These are phyloP conservation scores for Fusarium sp. DNA, from an alignment of 2,329 filamentous ascomycete species.

Conservation along the genomic window DNA sequence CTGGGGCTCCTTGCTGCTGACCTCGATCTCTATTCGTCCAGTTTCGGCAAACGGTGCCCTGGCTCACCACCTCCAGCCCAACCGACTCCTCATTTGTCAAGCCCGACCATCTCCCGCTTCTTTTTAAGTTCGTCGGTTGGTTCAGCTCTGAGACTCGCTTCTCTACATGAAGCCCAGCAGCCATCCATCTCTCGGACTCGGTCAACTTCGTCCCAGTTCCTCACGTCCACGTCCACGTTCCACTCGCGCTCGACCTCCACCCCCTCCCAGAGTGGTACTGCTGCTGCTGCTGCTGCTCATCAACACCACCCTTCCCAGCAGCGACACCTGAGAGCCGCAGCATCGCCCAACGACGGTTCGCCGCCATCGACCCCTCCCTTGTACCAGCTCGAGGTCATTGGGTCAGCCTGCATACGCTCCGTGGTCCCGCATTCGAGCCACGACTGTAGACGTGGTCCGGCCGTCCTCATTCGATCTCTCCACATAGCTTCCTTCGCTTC, in stretches of 20 bases:
- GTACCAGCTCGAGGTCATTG: constrained; percentile 49
- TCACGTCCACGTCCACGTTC: constrained; percentile 37
- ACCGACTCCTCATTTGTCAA: constrained; percentile 37
- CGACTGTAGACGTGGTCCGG: constrained; percentile 51
- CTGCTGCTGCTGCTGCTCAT: constrained; percentile 38
- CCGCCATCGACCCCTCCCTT: constrained; percentile 44
- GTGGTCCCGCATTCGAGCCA: constrained; percentile 55
- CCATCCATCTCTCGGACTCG: constrained; percentile 25
- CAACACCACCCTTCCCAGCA: constrained; percentile 44
- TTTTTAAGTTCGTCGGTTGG: constrained; percentile 33
- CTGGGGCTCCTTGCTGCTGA: constrained; percentile 28
- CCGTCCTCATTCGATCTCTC: constrained; percentile 51
- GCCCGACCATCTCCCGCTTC: constrained; percentile 31
- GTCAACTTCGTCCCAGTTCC: constrained; percentile 34
- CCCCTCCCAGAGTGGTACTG: constrained; percentile 30
- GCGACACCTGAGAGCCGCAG: constrained; percentile 45
- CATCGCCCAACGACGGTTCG: constrained; percentile 46
- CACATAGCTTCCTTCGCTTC: constrained; percentile 49
- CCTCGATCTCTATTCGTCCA: constrained; percentile 37
- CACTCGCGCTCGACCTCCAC: constrained; percentile 39
- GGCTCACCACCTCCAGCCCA: constrained; percentile 37
- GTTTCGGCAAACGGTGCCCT: constrained; percentile 36
- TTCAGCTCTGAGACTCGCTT: constrained; percentile 10
- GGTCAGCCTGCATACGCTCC: constrained; percentile 53
- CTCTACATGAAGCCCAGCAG: constrained; percentile 7